Conservation (phyloP, 1,284 basidiomycete species). For the Cryptococcus amylolentus region DNA sequence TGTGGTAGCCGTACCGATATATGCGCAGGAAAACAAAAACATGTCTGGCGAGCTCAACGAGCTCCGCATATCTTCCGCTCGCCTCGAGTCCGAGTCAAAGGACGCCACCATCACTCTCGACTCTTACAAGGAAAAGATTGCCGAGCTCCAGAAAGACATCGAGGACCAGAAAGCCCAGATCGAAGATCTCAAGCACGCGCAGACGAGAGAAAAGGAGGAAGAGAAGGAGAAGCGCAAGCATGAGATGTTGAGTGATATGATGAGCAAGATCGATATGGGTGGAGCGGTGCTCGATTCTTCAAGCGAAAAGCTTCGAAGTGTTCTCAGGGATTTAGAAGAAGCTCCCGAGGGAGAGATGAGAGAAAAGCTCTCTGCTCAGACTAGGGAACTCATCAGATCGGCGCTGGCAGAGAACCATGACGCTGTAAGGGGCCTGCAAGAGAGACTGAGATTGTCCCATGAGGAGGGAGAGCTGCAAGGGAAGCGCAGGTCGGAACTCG, state of each 20-base stretch:
- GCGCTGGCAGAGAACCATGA: constrained; percentile 87
- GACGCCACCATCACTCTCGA: constrained; percentile 93
- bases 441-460: constrained; percentile 80
- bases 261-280: constrained; percentile 91
- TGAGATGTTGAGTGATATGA: constrained; percentile 99
- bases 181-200: constrained; percentile 75
- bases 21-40: constrained; percentile 76
- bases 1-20: neutral
- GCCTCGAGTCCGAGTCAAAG: constrained; percentile 92
- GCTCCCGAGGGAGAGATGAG: constrained; percentile 15
- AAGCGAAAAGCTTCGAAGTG: constrained; percentile 40
- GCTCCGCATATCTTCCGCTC: constrained; percentile 82
- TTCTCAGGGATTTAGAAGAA: constrained; percentile 40
- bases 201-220: constrained; percentile 82
- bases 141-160: constrained; percentile 79
- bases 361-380: constrained; percentile 69
- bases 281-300: constrained; percentile 29
- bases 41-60: constrained; percentile 82
- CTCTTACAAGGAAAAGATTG: constrained; percentile 91
- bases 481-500: constrained; percentile 81
- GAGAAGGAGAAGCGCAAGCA: constrained; percentile 99
- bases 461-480: constrained; percentile 87
- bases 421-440: constrained; percentile 80
- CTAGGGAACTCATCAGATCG: constrained; percentile 63
- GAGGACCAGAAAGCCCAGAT: constrained; percentile 85